Base-by-base conservation (phyloP, 2,329 filamentous ascomycete genomes). In the Aspergillus pseudoglaucus region DNA sequence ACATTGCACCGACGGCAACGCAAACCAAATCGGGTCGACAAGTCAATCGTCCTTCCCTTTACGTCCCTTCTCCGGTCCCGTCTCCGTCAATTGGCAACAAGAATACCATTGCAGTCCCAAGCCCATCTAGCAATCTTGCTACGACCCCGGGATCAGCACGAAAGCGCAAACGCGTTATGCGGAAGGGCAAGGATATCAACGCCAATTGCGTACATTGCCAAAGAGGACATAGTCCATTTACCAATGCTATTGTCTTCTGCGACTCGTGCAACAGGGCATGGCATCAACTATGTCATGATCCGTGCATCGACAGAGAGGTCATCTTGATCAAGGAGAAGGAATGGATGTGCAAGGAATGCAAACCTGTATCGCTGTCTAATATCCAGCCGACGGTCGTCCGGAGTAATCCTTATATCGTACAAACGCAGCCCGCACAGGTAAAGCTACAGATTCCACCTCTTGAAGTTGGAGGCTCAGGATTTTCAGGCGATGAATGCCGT, bases 181-280 rank as follows among this genome's bases (percentile, higher is more conserved):
- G 67, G 54, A 80, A 68, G 47, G 63, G 64, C 17, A 70, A 68
- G 45, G 66, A 70, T 44, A 57, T 64, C 10, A 68, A 65, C 48
- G 67, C 70, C 65, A 66, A 86, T 27, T 93, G 88, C 71, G 84
- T 83, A 57, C 77, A 80, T 53, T 94, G 88, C 68, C 78, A 83
- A 46, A 76, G 88, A 54, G 83, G 85, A 8, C 79, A 85, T 54
- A 88, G 85, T 59, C 84, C 85, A 3, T 65, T 74, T n/a, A 81
- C 74, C 56, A 93, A 93, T 68, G 80, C 84, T 69, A 90, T 94
- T 62, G 87, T 93, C 2, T 89, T 90, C 66, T 94, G 88, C 70
- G 87, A 91, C 67, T 83, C 83, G 14, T 94, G 88, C 71, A 87
- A 88, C 63, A 75, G 77, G 25, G 81, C 83, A 38, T 94, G 88